A percentile compares a stretch with the other conserved stretches of the same genome.
Conservation (phyloP, 805 yeast species). For the Blastobotrys mokoenaii region DNA sequence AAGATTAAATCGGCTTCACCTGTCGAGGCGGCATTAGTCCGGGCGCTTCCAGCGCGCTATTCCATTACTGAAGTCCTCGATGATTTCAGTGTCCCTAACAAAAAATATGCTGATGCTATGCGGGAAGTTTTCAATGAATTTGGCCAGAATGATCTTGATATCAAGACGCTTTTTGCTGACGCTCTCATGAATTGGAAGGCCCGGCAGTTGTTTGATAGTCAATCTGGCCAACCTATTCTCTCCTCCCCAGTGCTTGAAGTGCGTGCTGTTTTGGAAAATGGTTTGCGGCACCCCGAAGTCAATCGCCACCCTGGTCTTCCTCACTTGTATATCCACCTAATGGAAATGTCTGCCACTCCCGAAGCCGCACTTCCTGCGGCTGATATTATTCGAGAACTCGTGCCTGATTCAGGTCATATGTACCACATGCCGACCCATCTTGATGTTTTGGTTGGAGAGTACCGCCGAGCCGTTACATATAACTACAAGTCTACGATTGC, state of each 20-base stretch:
- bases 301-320: neutral
- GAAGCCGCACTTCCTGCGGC: neutral
- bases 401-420: neutral
- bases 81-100: neutral
- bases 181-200: neutral
- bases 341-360: neutral
- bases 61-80: neutral
- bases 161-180: neutral
- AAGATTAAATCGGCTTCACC: neutral
- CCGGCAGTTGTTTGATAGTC: neutral
- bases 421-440: neutral
- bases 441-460: neutral
- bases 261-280: neutral
- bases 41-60: neutral
- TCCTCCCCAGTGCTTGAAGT: neutral
- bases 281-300: neutral
- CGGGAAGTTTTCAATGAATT: neutral
- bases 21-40: neutral
- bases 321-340: neutral
- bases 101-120: conserved; percentile 1
- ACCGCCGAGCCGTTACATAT: neutral
- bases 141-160: neutral
- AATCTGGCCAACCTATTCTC: neutral
- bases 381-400: neutral
- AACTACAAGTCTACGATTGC: neutral